Percentiles rank a stretch among this genome's conserved stretches.
Evolutionary conservation across 1,284 basidiomycete genomes (phyloP).

Genomic region (Coniferiporia weirii): DNA sequence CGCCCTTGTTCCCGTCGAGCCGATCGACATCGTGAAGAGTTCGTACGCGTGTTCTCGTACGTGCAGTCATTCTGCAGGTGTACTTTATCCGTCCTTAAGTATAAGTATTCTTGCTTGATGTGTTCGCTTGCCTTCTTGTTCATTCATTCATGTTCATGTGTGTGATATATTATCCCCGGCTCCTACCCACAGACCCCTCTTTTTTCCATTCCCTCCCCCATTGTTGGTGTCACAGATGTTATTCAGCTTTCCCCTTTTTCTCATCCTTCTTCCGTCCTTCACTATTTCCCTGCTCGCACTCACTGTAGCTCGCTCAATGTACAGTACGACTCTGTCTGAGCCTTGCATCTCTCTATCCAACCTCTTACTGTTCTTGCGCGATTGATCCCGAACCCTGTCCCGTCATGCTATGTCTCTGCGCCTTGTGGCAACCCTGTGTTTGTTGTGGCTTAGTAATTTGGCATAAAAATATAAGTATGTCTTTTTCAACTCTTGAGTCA

Average conservation of each 20-base stretch:
- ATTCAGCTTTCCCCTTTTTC: slow-evolving; percentile 10
- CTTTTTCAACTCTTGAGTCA: neutral
- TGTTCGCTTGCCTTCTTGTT: slow-evolving; percentile 9
- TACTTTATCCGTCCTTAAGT: slow-evolving; percentile 15
- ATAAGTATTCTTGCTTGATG: neutral
- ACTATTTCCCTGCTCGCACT: slow-evolving; percentile 7
- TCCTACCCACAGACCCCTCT: slow-evolving; percentile 10
- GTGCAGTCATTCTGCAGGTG: slow-evolving; percentile 8
- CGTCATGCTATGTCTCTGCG: slow-evolving; percentile 10
- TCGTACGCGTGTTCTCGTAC: slow-evolving; percentile 1
- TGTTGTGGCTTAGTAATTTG: slow-evolving; percentile 10
- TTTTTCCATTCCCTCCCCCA: neutral
- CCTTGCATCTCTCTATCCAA: slow-evolving; percentile 5
- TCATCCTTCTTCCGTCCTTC: slow-evolving; percentile 6
- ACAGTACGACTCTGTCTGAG: slow-evolving; percentile 5
- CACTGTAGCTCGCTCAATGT: slow-evolving; percentile 19
- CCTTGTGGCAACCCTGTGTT: neutral
- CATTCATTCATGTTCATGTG: slow-evolving; percentile 9
- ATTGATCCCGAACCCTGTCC: slow-evolving; percentile 12
- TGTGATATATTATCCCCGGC: slow-evolving; percentile 5
- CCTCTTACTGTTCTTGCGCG: slow-evolving; percentile 4
- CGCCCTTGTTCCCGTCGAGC: slow-evolving; percentile 26
- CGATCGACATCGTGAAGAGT: slow-evolving; percentile 14
- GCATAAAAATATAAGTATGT: neutral
- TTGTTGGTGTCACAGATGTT: slow-evolving; percentile 24